These are phyloP conservation scores for Hansenula sp. DNA, from an alignment of 1,139 yeast genomes.

Conservation along the genomic window DNA sequence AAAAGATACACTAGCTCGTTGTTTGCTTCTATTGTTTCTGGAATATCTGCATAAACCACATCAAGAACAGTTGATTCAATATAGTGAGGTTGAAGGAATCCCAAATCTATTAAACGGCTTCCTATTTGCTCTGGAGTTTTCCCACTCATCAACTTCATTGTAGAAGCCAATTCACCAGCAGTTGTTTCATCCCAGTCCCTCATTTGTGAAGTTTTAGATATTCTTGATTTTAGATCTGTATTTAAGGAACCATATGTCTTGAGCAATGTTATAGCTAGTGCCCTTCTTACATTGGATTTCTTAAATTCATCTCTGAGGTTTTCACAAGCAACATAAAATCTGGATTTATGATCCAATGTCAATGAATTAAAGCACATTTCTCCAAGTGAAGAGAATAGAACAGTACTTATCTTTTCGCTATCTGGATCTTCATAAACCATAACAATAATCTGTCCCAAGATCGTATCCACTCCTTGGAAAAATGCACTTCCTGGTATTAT, in stretches of 20 bases:
- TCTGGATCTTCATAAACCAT: slow-evolving; percentile 48
- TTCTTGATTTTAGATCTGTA: slow-evolving; percentile 16
- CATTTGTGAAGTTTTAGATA: slow-evolving; percentile 10
- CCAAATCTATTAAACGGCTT: slow-evolving; percentile 41
- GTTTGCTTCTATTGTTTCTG: slow-evolving; percentile 53
- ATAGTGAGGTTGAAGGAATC: slow-evolving; percentile 53
- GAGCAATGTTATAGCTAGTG: slow-evolving; percentile 71
- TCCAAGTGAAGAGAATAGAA: slow-evolving; percentile 69
- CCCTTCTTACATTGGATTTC: slow-evolving; percentile 59
- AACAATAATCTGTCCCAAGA: slow-evolving; percentile 46
- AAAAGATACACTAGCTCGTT: slow-evolving; percentile 68
- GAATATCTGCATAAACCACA: slow-evolving; percentile 61
- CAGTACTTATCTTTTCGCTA: slow-evolving; percentile 48
- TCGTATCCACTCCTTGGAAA: slow-evolving; percentile 49
- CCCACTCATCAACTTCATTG: slow-evolving; percentile 47
- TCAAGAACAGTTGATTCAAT: slow-evolving; percentile 61
- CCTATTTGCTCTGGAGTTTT: slow-evolving; percentile 58
- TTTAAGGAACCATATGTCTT: slow-evolving; percentile 60
- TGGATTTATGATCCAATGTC: slow-evolving; percentile 55
- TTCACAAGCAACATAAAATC: slow-evolving; percentile 76
- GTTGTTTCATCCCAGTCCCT: slow-evolving; percentile 63
- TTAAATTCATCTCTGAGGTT: slow-evolving; percentile 51
- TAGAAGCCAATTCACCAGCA: slow-evolving; percentile 70
- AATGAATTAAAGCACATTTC: slow-evolving; percentile 56
- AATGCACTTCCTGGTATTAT: slow-evolving; percentile 50